Conservation (phyloP, 371 early-diverging fungal genomes). For the Apophysomyces elegans region DNA sequence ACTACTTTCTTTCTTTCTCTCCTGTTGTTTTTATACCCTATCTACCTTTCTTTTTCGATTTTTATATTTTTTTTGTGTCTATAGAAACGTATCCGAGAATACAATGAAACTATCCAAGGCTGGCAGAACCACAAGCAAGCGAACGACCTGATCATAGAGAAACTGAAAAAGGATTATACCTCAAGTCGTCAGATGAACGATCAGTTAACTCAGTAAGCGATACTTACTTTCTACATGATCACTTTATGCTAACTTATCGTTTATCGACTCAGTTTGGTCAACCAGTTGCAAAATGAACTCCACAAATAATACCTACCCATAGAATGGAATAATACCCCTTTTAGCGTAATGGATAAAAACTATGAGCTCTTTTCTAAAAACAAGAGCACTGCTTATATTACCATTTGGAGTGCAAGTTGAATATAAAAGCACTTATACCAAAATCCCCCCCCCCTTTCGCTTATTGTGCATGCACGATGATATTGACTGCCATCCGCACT, state of each 20-base stretch:
- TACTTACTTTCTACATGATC: background rate
- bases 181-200: constrained; percentile 39
- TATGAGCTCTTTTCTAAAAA: background rate
- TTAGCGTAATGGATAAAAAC: constrained; percentile 5
- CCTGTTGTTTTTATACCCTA: constrained; percentile 28
- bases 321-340: constrained; percentile 8
- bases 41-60: constrained; percentile 17
- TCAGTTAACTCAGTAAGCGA: constrained; percentile 36
- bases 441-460: no score
- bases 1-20: constrained; percentile 11
- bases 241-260: background rate
- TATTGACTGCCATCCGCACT: background rate
- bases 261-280: constrained; percentile 17
- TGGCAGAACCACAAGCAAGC: constrained; percentile 30
- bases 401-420: no score
- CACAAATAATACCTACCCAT: constrained; percentile 17
- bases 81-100: constrained; percentile 36
- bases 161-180: constrained; percentile 27
- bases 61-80: constrained; percentile 5
- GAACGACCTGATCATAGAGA: constrained; percentile 23
- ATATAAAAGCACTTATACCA: no score
- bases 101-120: constrained; percentile 25
- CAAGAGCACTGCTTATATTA: no score
- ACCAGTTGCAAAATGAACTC: constrained; percentile 42
- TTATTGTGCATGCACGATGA: no score